Conservation (phyloP, 2,329 filamentous ascomycete genomes). For the Cryphonectria radicalis region DNA sequence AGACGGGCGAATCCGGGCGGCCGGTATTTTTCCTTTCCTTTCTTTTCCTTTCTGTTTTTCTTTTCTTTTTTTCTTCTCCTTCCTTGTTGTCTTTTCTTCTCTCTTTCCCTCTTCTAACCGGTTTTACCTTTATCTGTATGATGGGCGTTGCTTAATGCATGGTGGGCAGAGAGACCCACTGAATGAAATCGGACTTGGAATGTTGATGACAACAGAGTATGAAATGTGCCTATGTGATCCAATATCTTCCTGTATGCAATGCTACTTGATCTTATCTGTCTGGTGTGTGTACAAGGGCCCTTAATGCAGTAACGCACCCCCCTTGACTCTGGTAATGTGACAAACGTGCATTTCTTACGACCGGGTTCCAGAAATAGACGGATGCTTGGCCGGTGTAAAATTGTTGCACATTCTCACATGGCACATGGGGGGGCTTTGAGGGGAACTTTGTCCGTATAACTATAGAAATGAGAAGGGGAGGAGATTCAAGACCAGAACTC, state of each 20-base stretch:
- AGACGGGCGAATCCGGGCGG: not conserved
- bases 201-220: not conserved
- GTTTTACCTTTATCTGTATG: not conserved
- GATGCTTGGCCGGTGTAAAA: not conserved
- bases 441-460: not conserved
- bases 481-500: not conserved
- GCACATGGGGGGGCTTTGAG: not conserved
- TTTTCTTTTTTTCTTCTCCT: too few species aligned
- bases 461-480: not conserved
- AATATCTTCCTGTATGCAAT: not conserved
- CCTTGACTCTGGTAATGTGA: too few species aligned
- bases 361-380: too few species aligned
- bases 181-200: not conserved
- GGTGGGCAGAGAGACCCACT: not conserved
- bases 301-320: too few species aligned
- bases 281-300: too few species aligned
- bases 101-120: not conserved
- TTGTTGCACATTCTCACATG: not conserved
- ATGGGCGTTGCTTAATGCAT: constrained; percentile 1
- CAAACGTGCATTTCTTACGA: too few species aligned
- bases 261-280: not conserved
- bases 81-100: too few species aligned
- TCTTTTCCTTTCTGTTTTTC: too few species aligned
- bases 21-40: not conserved
- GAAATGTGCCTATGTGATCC: not conserved